Evolutionary conservation across 441 rosid species (phyloP).

Genomic region (Populus trichocarpa): DNA sequence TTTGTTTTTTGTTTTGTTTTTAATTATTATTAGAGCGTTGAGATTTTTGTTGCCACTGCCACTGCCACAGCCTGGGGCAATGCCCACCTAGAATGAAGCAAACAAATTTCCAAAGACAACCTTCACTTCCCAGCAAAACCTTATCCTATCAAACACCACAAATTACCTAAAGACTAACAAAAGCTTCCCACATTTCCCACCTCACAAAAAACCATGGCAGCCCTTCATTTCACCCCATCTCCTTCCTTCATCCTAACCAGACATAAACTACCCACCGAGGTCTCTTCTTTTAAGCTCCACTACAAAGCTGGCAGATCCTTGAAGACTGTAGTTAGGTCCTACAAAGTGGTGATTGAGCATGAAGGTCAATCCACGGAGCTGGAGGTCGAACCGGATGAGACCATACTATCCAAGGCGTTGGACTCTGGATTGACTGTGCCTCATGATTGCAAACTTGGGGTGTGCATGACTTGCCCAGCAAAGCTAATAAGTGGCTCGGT

Average conservation of each 20-base stretch:
- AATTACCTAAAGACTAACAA: not conserved
- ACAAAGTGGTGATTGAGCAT: conserved; percentile 77
- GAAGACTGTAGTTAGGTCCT: conserved; percentile 33
- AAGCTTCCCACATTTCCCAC: not conserved
- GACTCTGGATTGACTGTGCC: conserved; percentile 69
- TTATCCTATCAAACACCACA: conserved; percentile 37
- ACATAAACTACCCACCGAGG: conserved; percentile 20
- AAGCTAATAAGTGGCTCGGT: conserved; percentile 59
- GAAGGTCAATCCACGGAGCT: conserved; percentile 59
- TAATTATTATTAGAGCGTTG: not conserved
- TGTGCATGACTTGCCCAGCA: conserved; percentile 99
- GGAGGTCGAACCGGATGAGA: conserved; percentile 84
- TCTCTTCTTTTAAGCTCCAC: conserved; percentile 25
- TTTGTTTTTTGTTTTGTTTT: no score
- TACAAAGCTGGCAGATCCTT: conserved; percentile 24
- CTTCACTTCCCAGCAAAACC: conserved; percentile 15
- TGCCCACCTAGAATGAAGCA: not conserved
- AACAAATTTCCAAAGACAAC: conserved; percentile 50
- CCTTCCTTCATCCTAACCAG: conserved; percentile 43
- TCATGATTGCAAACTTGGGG: conserved; percentile 95
- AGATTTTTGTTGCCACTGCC: conserved; percentile 24
- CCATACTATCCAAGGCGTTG: conserved; percentile 73
- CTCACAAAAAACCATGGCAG: conserved; percentile 39
- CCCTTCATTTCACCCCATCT: conserved; percentile 53
- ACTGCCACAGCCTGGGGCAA: not conserved